phyloP scores from a whole-genome alignment of 805 yeast species.

The Yamadazyma philogaea region DNA sequence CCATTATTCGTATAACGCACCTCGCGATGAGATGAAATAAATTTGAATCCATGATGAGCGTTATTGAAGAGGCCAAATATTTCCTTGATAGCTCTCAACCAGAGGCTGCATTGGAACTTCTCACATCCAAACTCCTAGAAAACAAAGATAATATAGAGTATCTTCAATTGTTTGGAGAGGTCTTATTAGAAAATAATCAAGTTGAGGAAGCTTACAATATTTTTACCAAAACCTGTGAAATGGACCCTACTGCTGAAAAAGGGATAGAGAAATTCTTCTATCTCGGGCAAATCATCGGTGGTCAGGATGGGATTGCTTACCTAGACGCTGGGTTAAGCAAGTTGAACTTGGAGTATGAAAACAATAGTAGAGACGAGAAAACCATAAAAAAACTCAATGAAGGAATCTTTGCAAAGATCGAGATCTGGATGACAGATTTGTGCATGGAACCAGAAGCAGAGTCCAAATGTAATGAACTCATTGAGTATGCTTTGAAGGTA shows the following conservation, averaged over 20 bases:
- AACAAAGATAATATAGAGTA: slow-evolving; percentile 41
- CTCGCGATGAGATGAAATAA: slow-evolving; percentile 11
- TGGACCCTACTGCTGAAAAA: slow-evolving; percentile 61
- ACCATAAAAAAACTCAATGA: slow-evolving; percentile 59
- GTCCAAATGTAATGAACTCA: slow-evolving; percentile 66
- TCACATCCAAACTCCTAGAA: slow-evolving; percentile 36
- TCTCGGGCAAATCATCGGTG: slow-evolving; percentile 89
- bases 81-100: slow-evolving; percentile 48
- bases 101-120: slow-evolving; percentile 48
- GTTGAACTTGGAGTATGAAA: slow-evolving; percentile 20
- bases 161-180: slow-evolving; percentile 67
- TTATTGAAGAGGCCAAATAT: slow-evolving; percentile 37
- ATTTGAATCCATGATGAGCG: slow-evolving; percentile 3
- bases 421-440: slow-evolving; percentile 96
- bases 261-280: slow-evolving; percentile 86
- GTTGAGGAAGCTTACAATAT: slow-evolving; percentile 73
- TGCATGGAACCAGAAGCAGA: slow-evolving; percentile 95
- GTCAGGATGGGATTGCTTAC: slow-evolving; percentile 62
- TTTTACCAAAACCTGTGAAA: slow-evolving; percentile 55
- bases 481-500: slow-evolving; percentile 59
- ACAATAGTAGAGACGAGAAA: slow-evolving; percentile 22
- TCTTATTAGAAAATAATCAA: slow-evolving; percentile 73
- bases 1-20: slow-evolving; percentile 1
- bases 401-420: slow-evolving; percentile 82
- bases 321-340: slow-evolving; percentile 59